A percentile compares a stretch with the other conserved stretches of the same genome.
These are phyloP conservation scores for Candolleomyces aberdarensis DNA, from an alignment of 768 basidiomycete species.

Conservation along the genomic window DNA sequence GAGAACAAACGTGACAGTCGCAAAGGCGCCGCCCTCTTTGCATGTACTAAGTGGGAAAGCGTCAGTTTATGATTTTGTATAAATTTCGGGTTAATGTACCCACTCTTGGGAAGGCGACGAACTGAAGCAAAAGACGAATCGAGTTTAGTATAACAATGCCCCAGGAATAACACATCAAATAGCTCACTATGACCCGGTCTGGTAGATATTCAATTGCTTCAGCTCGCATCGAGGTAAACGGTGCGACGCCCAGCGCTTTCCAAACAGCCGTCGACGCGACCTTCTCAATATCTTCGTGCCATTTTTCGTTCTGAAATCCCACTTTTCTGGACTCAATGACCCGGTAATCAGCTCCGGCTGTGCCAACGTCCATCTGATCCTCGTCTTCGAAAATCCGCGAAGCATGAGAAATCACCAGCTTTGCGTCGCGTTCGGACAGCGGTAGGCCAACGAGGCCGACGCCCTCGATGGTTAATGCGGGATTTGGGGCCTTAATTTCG, in stretches of 20 bases:
- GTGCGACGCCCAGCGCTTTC: background rate
- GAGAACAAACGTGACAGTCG: slow-evolving; percentile 36
- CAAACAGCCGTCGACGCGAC: background rate
- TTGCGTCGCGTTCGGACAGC: slow-evolving; percentile 31
- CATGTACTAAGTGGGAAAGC: background rate
- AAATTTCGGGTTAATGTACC: background rate
- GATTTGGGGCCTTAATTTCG: slow-evolving; percentile 31
- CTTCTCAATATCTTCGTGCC: background rate
- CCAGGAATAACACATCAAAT: background rate
- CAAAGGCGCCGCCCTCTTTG: slow-evolving; percentile 32
- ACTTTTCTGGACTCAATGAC: background rate
- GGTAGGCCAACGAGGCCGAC: slow-evolving; percentile 37
- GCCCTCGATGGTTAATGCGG: slow-evolving; percentile 29
- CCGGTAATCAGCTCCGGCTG: background rate
- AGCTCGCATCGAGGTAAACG: background rate
- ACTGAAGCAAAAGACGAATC: background rate
- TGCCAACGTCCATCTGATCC: slow-evolving; percentile 12
- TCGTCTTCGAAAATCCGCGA: slow-evolving; percentile 40
- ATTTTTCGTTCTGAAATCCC: background rate
- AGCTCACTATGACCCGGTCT: background rate
- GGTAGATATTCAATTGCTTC: background rate
- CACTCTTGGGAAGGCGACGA: background rate
- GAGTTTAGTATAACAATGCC: background rate
- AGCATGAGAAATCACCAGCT: slow-evolving; percentile 20
- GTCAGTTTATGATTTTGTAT: background rate